These are phyloP conservation scores for Chrysoporthe deuterocubensis DNA, from an alignment of 2,329 filamentous ascomycete species.

Conservation along the genomic window DNA sequence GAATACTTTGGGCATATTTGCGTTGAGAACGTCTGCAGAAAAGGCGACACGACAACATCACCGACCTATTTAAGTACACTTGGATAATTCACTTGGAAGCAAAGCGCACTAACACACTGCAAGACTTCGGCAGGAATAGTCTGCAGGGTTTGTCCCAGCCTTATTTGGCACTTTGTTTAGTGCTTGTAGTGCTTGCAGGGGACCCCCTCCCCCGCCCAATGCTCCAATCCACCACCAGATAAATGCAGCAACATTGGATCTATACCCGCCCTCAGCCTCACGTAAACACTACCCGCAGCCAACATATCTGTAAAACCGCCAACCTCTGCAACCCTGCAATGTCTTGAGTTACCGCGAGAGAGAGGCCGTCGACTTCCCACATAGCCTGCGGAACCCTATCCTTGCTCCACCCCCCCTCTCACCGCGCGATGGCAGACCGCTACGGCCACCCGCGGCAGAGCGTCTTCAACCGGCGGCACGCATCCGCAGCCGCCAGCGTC, in stretches of 20 bases:
- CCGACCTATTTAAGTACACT: too few relatives aligned
- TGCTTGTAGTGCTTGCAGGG: neutral
- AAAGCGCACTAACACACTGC: too few relatives aligned
- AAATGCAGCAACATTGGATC: too few relatives aligned
- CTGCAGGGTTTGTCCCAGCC: neutral
- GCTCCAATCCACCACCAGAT: neutral
- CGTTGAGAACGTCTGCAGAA: too few relatives aligned
- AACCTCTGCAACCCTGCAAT: neutral
- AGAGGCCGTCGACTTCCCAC: too few relatives aligned
- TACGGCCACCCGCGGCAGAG: conserved; percentile 30
- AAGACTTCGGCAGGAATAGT: too few relatives aligned
- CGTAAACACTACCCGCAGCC: neutral
- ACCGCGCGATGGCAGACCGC: conserved; percentile 32
- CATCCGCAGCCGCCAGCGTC: conserved; percentile 28
- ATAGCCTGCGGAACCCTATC: too few relatives aligned
- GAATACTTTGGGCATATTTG: too few relatives aligned
- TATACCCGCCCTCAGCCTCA: neutral
- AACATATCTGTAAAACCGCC: neutral
- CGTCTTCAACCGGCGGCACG: conserved; percentile 27
- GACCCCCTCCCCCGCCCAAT: neutral
- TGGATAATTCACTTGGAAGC: too few relatives aligned
- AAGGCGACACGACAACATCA: too few relatives aligned
- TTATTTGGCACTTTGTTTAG: neutral
- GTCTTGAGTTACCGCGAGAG: too few relatives aligned
- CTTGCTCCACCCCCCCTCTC: too few relatives aligned